Percentiles rank a stretch among this genome's conserved stretches.
phyloP scores from a whole-genome alignment of 1,284 basidiomycete species.

The Sanghuangporus weigelae region DNA sequence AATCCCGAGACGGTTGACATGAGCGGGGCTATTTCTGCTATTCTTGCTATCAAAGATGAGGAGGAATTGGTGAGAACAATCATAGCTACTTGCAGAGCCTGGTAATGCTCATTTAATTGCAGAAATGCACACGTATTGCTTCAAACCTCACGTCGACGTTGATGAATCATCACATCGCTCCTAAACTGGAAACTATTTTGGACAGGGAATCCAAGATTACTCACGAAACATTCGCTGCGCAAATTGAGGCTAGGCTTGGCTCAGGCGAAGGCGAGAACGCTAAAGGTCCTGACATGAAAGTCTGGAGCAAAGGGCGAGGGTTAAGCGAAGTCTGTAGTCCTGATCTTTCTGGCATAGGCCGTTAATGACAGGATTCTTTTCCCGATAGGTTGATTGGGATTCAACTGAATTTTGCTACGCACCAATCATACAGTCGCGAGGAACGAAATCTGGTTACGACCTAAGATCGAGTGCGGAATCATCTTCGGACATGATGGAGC shows the following conservation, averaged over 20 bases:
- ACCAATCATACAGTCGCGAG: conserved; percentile 93
- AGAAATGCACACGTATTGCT: conserved; percentile 78
- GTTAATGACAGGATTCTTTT: conserved; percentile 9
- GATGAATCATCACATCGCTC: conserved; percentile 80
- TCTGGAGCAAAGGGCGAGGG: conserved; percentile 78
- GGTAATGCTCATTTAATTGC: conserved; percentile 11
- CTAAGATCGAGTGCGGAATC: conserved; percentile 85
- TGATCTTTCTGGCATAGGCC: conserved; percentile 6
- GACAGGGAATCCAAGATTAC: conserved; percentile 89
- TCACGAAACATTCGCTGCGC: conserved; percentile 80
- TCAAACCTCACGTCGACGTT: conserved; percentile 82
- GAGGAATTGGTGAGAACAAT: conserved; percentile 74
- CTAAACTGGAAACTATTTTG: conserved; percentile 86
- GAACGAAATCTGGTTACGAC: conserved; percentile 79
- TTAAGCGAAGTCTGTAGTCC: conserved; percentile 59
- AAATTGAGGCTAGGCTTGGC: conserved; percentile 84
- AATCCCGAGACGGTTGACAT: conserved; percentile 81
- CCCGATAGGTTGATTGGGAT: conserved; percentile 75
- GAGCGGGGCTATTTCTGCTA: conserved; percentile 64
- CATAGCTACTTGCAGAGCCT: conserved; percentile 11
- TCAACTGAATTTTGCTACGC: conserved; percentile 92
- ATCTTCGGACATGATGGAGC: conserved; percentile 76
- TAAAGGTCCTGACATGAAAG: conserved; percentile 83
- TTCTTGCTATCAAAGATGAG: conserved; percentile 86
- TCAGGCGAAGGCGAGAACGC: conserved; percentile 71